These are phyloP conservation scores for Jamesozyma piceae DNA, from an alignment of 805 yeast genomes.

Conservation along the genomic window DNA sequence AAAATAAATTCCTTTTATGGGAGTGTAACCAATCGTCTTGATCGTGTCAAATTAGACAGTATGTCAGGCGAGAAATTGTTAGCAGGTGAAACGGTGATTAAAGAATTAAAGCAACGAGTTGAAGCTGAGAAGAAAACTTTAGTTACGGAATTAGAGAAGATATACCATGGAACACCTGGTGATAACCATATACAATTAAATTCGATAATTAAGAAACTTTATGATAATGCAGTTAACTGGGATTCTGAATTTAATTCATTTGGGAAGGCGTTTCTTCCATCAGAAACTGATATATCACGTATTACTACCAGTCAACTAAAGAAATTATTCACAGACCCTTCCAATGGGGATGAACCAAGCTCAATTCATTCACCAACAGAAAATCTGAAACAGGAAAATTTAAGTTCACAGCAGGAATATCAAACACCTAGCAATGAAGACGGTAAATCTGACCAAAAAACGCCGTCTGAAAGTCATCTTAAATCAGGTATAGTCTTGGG, in stretches of 20 bases:
- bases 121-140: constrained; percentile 43
- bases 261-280: constrained; percentile 70
- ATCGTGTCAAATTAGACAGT: constrained; percentile 65
- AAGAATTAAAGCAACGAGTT: constrained; percentile 46
- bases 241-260: constrained; percentile 73
- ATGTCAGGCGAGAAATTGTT: constrained; percentile 62
- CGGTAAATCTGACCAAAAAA: too few species aligned
- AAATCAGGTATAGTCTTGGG: not conserved
- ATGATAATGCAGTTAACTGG: constrained; percentile 80
- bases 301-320: constrained; percentile 82
- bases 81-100: constrained; percentile 54
- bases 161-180: constrained; percentile 48
- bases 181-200: constrained; percentile 66
- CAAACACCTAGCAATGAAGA: not conserved
- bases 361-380: not conserved
- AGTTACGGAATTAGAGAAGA: constrained; percentile 36
- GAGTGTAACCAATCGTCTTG: constrained; percentile 60
- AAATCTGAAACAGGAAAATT: not conserved
- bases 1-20: constrained; percentile 57
- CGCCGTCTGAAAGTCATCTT: not conserved
- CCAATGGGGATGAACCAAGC: not conserved
- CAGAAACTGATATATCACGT: constrained; percentile 85
- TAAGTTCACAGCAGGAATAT: not conserved
- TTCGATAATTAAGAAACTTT: constrained; percentile 56
- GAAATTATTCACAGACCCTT: constrained; percentile 41